These are phyloP conservation scores for Xylariaceae sp. DNA, from an alignment of 2,329 filamentous ascomycete genomes.

Conservation along the genomic window DNA sequence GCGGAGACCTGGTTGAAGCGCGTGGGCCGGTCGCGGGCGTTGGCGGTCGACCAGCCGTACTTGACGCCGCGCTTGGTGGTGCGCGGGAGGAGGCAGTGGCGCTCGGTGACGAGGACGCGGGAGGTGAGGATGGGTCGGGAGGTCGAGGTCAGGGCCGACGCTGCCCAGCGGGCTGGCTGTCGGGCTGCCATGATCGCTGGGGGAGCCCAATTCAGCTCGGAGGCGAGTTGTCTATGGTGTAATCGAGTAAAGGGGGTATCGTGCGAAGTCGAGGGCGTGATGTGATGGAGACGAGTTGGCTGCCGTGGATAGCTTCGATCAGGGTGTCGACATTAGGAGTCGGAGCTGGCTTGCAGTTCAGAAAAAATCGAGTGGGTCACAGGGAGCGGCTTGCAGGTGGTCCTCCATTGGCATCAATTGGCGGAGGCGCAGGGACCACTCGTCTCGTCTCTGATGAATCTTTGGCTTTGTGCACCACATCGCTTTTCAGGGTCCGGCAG, in stretches of 20 bases:
- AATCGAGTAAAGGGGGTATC: neutral
- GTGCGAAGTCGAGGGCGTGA: too few relatives aligned
- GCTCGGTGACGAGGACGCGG: constrained; percentile 26
- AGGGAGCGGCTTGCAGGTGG: neutral
- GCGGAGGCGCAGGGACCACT: constrained; percentile 2
- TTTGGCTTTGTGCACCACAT: neutral
- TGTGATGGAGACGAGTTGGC: neutral
- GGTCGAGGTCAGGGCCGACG: constrained; percentile 27
- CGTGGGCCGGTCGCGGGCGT: constrained; percentile 46
- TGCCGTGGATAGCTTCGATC: neutral
- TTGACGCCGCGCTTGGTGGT: constrained; percentile 47
- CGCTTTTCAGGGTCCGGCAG: neutral
- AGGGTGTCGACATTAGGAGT: neutral
- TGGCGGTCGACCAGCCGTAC: constrained; percentile 58
- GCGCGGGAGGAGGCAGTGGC: constrained; percentile 39
- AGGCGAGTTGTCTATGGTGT: neutral
- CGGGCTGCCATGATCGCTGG: constrained; percentile 40
- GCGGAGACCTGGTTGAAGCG: constrained; percentile 58
- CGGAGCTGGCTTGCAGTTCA: constrained; percentile 2
- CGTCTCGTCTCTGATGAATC: neutral
- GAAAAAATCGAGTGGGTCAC: constrained; percentile 20
- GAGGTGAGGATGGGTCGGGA: constrained; percentile 19
- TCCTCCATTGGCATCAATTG: neutral
- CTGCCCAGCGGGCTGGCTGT: constrained; percentile 41
- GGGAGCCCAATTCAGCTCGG: constrained; percentile 15